Conservation (phyloP, 805 yeast species). For the Yarrowia sp. region DNA sequence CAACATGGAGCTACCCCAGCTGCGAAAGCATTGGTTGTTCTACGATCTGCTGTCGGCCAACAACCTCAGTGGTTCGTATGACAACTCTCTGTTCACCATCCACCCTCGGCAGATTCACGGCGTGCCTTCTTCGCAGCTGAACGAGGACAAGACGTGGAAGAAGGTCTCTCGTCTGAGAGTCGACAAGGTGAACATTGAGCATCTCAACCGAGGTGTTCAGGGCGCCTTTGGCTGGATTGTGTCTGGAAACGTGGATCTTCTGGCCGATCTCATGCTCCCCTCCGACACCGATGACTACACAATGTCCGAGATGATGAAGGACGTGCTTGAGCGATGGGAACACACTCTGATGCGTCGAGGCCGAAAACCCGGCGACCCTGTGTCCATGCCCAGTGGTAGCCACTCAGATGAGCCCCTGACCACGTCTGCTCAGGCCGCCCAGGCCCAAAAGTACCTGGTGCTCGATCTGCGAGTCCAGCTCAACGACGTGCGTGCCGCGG, state of each 20-base stretch:
- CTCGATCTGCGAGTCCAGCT: constrained; percentile 81
- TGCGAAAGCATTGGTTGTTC: constrained; percentile 92
- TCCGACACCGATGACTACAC: constrained; percentile 62
- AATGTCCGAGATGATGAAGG: constrained; percentile 50
- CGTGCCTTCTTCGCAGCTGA: constrained; percentile 43
- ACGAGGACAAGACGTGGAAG: constrained; percentile 55
- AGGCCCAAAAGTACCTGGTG: constrained; percentile 64
- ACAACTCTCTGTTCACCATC: constrained; percentile 89
- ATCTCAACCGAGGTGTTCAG: constrained; percentile 79
- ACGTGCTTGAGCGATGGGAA: constrained; percentile 54
- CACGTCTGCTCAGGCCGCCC: constrained; percentile 48
- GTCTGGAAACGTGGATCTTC: constrained; percentile 88
- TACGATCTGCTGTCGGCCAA: constrained; percentile 86
- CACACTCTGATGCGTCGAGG: constrained; percentile 44
- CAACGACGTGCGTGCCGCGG: constrained; percentile 85
- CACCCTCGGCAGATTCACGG: constrained; percentile 69
- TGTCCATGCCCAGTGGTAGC: constrained; percentile 31
- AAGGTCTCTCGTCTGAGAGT: constrained; percentile 79
- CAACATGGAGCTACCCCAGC: constrained; percentile 76
- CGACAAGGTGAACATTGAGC: constrained; percentile 86
- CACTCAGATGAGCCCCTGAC: constrained; percentile 44
- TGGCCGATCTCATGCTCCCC: constrained; percentile 89
- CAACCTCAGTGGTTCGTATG: constrained; percentile 88
- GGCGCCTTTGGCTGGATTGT: constrained; percentile 99
- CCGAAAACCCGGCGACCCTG: constrained; percentile 8